Evolutionary conservation across 352 stramenopile genomes (phyloP), one percentile per base, ranked within the genome.

Genomic region (Pythium angustatum): DNA sequence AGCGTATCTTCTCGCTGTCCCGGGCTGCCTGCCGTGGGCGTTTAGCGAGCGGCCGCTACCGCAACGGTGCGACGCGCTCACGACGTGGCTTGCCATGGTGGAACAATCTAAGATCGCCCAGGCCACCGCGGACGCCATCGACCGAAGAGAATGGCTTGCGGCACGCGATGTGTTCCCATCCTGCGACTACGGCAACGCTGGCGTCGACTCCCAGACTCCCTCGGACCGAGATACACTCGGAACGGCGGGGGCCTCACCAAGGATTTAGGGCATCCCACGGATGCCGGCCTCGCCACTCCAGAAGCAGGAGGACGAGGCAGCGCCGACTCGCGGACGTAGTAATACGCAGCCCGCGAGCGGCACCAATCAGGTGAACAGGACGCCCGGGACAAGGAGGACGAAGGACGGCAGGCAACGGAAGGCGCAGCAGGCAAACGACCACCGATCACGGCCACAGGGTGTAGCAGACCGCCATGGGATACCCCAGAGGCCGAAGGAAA

Each of bases 221-320:
- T n/a, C n/a, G n/a, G n/a, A n/a, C n/a, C n/a, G n/a, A n/a, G n/a
- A n/a, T n/a, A n/a, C n/a, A n/a, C n/a, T n/a, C n/a, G n/a, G n/a
- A n/a, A n/a, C n/a, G n/a, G n/a, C n/a, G n/a, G n/a, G n/a, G n/a
- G n/a, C n/a, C n/a, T n/a, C n/a, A n/a, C n/a, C n/a, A n/a, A n/a
- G n/a, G n/a, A n/a, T n/a, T n/a, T n/a, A n/a, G 52, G 52, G 52
- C 52, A 59, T 38, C 52, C 34, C 52, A 59, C 34, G 38, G 52
- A 38, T 59, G 52, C 52, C 52, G 3, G 2, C 4, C 52, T 24
- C 52, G 27, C 36, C 8, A 14, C 5, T 40, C 28, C 19, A 19
- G n/a, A n/a, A n/a, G n/a, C n/a, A n/a, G n/a, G n/a, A 10, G 27
- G 17, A 55, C 45, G 45, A 52, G 41, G 3, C 5, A 27, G 41